These are phyloP conservation scores for Dalbergia cultrata DNA, from an alignment of 306 rosid genomes.

Conservation along the genomic window DNA sequence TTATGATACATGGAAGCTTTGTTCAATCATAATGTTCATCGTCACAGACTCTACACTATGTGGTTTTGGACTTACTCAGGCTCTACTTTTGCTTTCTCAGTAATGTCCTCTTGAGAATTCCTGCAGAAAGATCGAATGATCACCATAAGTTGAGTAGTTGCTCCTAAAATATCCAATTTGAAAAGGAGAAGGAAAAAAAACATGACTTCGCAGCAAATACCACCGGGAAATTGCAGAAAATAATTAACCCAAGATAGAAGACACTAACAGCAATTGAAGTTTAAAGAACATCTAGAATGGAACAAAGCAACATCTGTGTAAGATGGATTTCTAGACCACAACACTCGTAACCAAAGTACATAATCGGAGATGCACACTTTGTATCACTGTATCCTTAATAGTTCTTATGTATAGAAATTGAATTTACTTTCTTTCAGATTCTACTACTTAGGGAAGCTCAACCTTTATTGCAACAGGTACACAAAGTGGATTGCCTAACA, in stretches of 20 bases:
- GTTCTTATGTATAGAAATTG: slow-evolving; percentile 1
- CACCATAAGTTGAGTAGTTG: slow-evolving; percentile 14
- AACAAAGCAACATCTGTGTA: not conserved
- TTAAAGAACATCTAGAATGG: slow-evolving; percentile 17
- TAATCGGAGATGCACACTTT: not conserved
- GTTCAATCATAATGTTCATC: not conserved
- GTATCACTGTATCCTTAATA: not conserved
- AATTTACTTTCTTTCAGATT: slow-evolving; percentile 20
- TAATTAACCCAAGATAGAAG: slow-evolving; percentile 22
- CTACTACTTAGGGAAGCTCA: slow-evolving; percentile 15
- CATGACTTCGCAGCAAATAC: slow-evolving; percentile 10
- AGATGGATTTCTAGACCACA: slow-evolving; percentile 14
- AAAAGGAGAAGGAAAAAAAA: not conserved
- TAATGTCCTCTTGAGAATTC: slow-evolving; percentile 50
- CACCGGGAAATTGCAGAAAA: slow-evolving; percentile 5
- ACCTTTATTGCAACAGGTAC: slow-evolving; percentile 17
- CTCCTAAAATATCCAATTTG: slow-evolving; percentile 28
- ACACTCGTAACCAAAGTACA: not conserved
- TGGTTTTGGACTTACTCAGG: slow-evolving; percentile 60
- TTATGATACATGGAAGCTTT: slow-evolving; percentile 21
- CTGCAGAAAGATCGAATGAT: slow-evolving; percentile 57
- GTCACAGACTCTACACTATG: slow-evolving; percentile 9
- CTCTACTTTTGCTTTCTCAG: slow-evolving; percentile 50
- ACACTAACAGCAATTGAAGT: not conserved
- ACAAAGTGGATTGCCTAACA: not conserved